Evolutionary conservation across 495 filamentous ascomycete genomes (phyloP).

Genomic region (Penicillium cinerascens): DNA sequence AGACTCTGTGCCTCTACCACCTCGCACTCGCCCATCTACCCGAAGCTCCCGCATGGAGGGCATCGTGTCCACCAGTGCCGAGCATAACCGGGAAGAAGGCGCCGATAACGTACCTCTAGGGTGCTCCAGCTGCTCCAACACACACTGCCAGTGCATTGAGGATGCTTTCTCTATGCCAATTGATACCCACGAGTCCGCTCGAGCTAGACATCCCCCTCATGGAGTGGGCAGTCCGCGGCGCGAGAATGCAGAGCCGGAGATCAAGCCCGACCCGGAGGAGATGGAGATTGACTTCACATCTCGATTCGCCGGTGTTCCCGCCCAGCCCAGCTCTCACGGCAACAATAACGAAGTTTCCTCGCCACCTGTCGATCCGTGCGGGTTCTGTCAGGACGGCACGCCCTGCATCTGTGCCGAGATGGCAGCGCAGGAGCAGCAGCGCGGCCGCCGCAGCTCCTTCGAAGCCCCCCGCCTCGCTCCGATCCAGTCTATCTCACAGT

Average conservation of each 20-base stretch:
- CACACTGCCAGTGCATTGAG: slow-evolving; percentile 68
- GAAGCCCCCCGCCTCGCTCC: slow-evolving; percentile 48
- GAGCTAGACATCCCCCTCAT: slow-evolving; percentile 32
- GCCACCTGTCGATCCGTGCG: slow-evolving; percentile 64
- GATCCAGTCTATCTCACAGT: slow-evolving; percentile 51
- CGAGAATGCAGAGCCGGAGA: slow-evolving; percentile 36
- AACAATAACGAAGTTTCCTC: slow-evolving; percentile 32
- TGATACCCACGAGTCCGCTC: slow-evolving; percentile 25
- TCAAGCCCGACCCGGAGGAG: slow-evolving; percentile 54
- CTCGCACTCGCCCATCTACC: slow-evolving; percentile 22
- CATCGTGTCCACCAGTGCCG: slow-evolving; percentile 10
- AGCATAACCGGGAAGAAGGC: slow-evolving; percentile 16
- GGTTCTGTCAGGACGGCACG: slow-evolving; percentile 83
- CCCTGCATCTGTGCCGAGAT: slow-evolving; percentile 82
- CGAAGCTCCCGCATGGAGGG: slow-evolving; percentile 25
- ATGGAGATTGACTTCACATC: slow-evolving; percentile 74
- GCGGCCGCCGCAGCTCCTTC: slow-evolving; percentile 27
- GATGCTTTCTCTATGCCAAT: slow-evolving; percentile 52
- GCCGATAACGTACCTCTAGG: slow-evolving; percentile 44
- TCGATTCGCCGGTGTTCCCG: slow-evolving; percentile 52
- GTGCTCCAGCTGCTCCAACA: slow-evolving; percentile 62
- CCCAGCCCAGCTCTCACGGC: slow-evolving; percentile 21
- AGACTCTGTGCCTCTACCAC: slow-evolving; percentile 34
- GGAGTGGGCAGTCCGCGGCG: slow-evolving; percentile 28
- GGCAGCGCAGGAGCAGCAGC: slow-evolving; percentile 47